These are phyloP conservation scores for Rhipidocladum racemiflorum DNA, from an alignment of 176 grass and related monocot genomes.

Conservation along the genomic window DNA sequence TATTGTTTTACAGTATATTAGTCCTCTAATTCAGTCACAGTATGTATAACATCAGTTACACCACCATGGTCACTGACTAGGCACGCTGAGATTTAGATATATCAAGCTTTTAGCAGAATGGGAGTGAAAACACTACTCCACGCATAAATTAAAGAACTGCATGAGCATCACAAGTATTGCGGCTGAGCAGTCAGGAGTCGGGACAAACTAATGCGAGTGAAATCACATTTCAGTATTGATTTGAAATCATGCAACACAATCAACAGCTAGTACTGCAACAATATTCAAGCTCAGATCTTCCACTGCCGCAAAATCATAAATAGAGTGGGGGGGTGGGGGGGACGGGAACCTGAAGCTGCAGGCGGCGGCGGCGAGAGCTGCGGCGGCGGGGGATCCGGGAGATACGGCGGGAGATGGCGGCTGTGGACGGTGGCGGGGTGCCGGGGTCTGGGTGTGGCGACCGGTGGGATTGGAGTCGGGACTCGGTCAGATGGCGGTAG, in stretches of 20 bases:
- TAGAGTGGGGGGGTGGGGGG: no score
- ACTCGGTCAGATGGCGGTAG: no score
- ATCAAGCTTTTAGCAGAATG: background rate
- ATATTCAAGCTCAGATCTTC: background rate
- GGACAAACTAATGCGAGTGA: background rate
- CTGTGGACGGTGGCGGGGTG: no score
- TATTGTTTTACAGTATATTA: no score
- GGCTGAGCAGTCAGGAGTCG: background rate
- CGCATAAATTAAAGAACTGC: background rate
- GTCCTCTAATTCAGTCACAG: no score
- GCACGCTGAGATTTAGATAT: no score
- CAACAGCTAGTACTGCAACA: background rate
- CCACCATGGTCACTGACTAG: background rate
- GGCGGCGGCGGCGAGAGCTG: no score
- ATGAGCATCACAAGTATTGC: background rate
- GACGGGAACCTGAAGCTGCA: no score
- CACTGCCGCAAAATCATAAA: background rate
- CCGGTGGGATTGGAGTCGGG: no score
- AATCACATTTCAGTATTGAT: background rate
- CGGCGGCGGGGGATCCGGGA: no score
- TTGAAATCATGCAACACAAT: background rate
- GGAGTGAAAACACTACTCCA: background rate
- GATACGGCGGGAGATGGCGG: no score
- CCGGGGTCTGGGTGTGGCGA: no score
- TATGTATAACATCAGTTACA: background rate